Evolutionary conservation across 2,329 filamentous ascomycete species (phyloP), one percentile per base, ranked within the genome.

Genomic region (Penicillium polonicum): DNA sequence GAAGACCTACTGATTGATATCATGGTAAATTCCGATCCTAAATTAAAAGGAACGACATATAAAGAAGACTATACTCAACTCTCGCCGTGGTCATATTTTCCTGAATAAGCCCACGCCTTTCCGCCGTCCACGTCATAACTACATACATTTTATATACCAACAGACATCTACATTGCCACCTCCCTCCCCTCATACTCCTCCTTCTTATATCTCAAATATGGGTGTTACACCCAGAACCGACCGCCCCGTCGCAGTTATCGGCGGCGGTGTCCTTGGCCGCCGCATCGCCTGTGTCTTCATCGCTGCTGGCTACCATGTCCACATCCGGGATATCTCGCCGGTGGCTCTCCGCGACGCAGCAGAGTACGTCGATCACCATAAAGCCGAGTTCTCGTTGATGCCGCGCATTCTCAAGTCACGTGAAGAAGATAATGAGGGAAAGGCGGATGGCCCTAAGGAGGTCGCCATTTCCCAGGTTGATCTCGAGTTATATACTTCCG

Each of bases 191-290:
- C 4, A 23, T n/a, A 44, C 23, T 4, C 27, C 27, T 13, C 15
- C 15, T 27, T 4, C 25, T 5, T 9, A 27, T 23, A 27, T 23
- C 8, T 31, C 3, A 29, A 52, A 21, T 21, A 55, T 55, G 52
- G 36, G 45, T n/a, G 38, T 50, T 6, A 55, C 23, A 25, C 52
- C 52, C 29, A 41, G 52, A 55, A 55, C 45, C 2, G 52, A 55
- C 33, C 74, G 74, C 2, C 72, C 73, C 15, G 68, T 77, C 2
- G 66, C 72, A 13, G 60, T 78, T 25, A 62, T 78, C 50, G 76
- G 76, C n/a, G 71, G 69, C 0, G 75, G 76, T 6, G 69, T 74
- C 52, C 68, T 77, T 6, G 76, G 75, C 45, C 70, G 74, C 3
- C 72, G 75, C 3, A 70, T 78, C 3, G 74, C 66, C 23, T 64